Evolutionary conservation across 2,329 filamentous ascomycete species (phyloP), one percentile per base, ranked within the genome.

Genomic region (Aspergillus pseudoterreus): DNA sequence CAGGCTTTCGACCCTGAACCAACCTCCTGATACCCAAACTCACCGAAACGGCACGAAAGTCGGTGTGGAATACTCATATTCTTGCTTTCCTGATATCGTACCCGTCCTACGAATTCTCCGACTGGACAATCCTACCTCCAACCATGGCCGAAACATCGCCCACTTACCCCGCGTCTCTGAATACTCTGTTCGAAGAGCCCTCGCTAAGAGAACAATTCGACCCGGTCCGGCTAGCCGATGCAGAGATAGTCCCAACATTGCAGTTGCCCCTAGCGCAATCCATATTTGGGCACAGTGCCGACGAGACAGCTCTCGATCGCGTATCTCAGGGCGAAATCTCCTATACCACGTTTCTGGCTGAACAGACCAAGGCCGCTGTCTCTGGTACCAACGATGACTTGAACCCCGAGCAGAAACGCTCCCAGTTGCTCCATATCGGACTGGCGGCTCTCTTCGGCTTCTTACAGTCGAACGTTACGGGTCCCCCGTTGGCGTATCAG

Each of bases 401-500:
- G 43, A 65, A 51, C 43, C 38, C 49, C 11, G 59, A 63, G 50
- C 63, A 68, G 57, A 59, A 59, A 47, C 63, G 69, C 46, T 74
- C 73, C 4, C 69, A 71, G 45, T 54, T 78, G 6, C 57, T 83
- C 49, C 74, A 82, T 42, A 74, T 87, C 32, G 88, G 84, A 9
- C 74, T 89, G 44, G 84, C 87, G 1, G 82, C 86, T 1, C 78
- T 96, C 10, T 81, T 90, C 63, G 82, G 86, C 10, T 96, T 96
- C 66, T 71, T 96, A 14, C 92, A 96, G 68, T 84, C 84, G 1
- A 96, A 90, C 66, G 88, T 95, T 49, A 96, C 92, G 3, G 92
- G 92, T 0, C 92, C 92, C 1, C 86, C 90, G 0, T 75, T 95
- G n/a, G 73, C 77, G 0, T 86, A 84, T 63, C 71, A 71, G 21